Conservation (phyloP, 352 stramenopile genomes). For the Phytophthora hibernalis region DNA sequence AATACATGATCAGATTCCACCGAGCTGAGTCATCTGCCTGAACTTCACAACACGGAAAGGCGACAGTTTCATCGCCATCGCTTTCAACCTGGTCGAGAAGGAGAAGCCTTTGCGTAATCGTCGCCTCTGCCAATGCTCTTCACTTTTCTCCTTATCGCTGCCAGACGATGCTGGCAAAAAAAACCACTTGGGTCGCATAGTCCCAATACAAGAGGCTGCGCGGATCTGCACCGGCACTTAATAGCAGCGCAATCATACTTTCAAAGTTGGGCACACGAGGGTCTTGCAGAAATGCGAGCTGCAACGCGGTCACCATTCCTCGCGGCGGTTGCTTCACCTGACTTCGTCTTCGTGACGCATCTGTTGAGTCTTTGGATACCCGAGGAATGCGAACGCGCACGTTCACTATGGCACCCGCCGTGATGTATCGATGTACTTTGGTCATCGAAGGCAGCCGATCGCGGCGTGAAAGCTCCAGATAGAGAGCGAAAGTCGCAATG, state of each 20-base stretch:
- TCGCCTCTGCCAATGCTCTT: slow-evolving; percentile 30
- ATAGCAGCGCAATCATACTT: slow-evolving; percentile 47
- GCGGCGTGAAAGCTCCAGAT: slow-evolving; percentile 53
- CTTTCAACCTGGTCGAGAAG: slow-evolving; percentile 39
- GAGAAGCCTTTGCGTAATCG: slow-evolving; percentile 42
- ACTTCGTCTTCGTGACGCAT: slow-evolving; percentile 19
- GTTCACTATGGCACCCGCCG: slow-evolving; percentile 61
- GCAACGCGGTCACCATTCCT: slow-evolving; percentile 51
- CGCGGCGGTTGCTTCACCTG: slow-evolving; percentile 23
- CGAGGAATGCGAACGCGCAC: slow-evolving; percentile 47
- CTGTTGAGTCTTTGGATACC: slow-evolving; percentile 25
- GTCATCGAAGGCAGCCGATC: slow-evolving; percentile 39
- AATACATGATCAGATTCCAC: slow-evolving; percentile 81
- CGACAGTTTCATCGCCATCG: slow-evolving; percentile 27
- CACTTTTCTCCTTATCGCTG: slow-evolving; percentile 28
- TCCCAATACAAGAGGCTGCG: slow-evolving; percentile 61
- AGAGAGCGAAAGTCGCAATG: slow-evolving; percentile 66
- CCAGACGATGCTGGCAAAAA: slow-evolving; percentile 7
- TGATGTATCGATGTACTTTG: slow-evolving; percentile 54
- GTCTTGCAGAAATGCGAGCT: slow-evolving; percentile 56
- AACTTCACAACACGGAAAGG: slow-evolving; percentile 37
- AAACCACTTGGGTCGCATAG: slow-evolving; percentile 64
- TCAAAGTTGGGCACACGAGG: slow-evolving; percentile 41
- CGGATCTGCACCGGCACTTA: slow-evolving; percentile 51
- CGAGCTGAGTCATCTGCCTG: slow-evolving; percentile 50